phyloP scores from a whole-genome alignment of 2,329 filamentous ascomycete species.

The Amauroascus niger region DNA sequence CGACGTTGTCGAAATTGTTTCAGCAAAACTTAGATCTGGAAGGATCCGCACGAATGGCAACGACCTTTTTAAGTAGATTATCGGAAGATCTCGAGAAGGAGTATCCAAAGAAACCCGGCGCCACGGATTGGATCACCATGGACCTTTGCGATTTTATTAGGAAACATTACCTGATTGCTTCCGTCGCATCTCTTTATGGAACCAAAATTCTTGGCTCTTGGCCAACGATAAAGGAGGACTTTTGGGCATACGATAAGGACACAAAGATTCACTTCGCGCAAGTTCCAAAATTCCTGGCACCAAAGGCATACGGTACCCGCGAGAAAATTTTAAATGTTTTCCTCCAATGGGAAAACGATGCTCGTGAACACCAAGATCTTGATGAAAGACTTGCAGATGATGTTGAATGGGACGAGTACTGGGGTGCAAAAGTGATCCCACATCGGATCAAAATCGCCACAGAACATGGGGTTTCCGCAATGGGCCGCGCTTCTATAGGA shows the following conservation, averaged over 20 bases:
- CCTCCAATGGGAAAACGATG: conserved; percentile 17
- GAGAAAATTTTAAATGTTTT: conserved; percentile 11
- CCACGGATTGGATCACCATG: conserved; percentile 17
- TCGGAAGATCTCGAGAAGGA: conserved; percentile 15
- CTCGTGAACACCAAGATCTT: conserved; percentile 16
- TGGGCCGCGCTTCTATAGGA: conserved; percentile 8
- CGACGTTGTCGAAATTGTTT: conserved; percentile 15
- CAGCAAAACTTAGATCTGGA: conserved; percentile 12
- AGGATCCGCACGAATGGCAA: conserved; percentile 12
- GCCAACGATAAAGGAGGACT: conserved; percentile 17
- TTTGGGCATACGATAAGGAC: conserved; percentile 20
- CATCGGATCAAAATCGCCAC: conserved; percentile 2
- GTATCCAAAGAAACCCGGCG: conserved; percentile 14
- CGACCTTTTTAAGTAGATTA: conserved; percentile 17
- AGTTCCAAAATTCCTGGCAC: conserved; percentile 17
- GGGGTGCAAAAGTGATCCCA: conserved; percentile 12
- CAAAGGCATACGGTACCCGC: conserved; percentile 15
- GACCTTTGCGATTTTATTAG: conserved; percentile 19
- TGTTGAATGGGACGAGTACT: conserved; percentile 20
- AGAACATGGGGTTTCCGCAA: conserved; percentile 11
- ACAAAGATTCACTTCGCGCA: conserved; percentile 13
- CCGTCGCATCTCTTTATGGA: conserved; percentile 19
- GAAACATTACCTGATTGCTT: conserved; percentile 16
- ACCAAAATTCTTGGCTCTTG: conserved; percentile 18
- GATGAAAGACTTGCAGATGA: conserved; percentile 28